Base-by-base conservation (phyloP, 2,329 filamentous ascomycete genomes). In the Penicillium sp. region DNA sequence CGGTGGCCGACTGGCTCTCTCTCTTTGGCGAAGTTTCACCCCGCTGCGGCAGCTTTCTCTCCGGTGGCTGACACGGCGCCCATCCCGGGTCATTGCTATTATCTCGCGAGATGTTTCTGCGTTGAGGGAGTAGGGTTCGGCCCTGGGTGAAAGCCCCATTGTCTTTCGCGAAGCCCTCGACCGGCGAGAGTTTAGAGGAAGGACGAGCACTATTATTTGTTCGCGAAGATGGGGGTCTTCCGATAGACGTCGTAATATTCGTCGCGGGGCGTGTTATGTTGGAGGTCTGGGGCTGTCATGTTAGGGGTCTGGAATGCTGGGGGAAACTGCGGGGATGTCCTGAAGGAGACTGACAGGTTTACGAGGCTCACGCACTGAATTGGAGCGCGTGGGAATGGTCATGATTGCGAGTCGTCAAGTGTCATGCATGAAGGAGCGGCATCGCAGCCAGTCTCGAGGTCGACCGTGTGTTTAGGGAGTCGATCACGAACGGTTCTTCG, bases 311-410 rank as follows among this genome's bases (percentile, higher is more conserved):
- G 57, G 49, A 60, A 48, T 51, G 49, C 28, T 52, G 45, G 44
- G 27, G 43, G 31, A 55, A 42, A 44, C 24, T 12, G 50, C 39
- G 48, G 44, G 52, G 44, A 47, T 41, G 42, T 47, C 31, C 23
- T 42, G 28, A 25, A 27, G 41, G 37, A 25, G 23, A 60, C 62
- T 63, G 37, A 63, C 66, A 53, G 66, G 60, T 54, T 64, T 62
- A 52, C 61, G 63, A 37, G 66, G 63, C 29, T 69, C 68, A 32
- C 67, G 66, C 40, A 68, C 55, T 18, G 67, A 70, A 43, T 57
- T 49, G 12, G 68, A 68, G 23, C 69, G 68, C 28, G 68, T 71
- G 15, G 70, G 70, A 37, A 72, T 70, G 40, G 70, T 67, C 70
- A 72, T 72, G 44, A n/a, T 61, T 13, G 33, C 33, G 33, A 37